These are phyloP conservation scores for Gossypium laxum DNA, from an alignment of 441 rosid genomes.

Conservation along the genomic window DNA sequence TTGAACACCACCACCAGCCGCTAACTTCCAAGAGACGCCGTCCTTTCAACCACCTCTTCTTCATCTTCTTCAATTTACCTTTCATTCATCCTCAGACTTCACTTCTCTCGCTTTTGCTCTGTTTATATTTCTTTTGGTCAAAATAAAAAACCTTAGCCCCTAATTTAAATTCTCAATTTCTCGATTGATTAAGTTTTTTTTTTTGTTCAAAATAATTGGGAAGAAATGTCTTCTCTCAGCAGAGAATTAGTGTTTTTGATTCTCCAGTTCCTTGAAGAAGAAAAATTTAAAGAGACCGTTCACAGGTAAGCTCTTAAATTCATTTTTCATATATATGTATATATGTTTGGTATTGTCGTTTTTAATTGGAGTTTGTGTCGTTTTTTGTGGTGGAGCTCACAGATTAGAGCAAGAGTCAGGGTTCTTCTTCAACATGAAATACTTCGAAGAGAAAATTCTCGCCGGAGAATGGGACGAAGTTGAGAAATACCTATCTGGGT, in stretches of 20 bases:
- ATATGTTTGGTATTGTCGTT: not conserved
- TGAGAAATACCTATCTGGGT: constrained; percentile 24
- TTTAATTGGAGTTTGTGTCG: constrained; percentile 5
- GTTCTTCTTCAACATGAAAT: constrained; percentile 19
- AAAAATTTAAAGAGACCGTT: constrained; percentile 13
- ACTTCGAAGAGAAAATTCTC: constrained; percentile 18
- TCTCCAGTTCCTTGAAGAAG: constrained; percentile 37
- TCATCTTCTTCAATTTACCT: not conserved
- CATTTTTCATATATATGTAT: not conserved
- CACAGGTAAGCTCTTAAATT: constrained; percentile 25
- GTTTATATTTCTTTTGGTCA: not conserved
- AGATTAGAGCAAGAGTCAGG: constrained; percentile 18
- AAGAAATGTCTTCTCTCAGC: constrained; percentile 34
- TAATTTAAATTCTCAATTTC: not conserved
- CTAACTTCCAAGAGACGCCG: constrained; percentile 10
- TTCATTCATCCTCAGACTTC: not conserved
- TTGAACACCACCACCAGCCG: constrained; percentile 5
- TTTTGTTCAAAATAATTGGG: not conserved
- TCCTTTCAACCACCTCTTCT: not conserved
- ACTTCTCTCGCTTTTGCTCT: not conserved
- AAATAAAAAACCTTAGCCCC: constrained; percentile 11
- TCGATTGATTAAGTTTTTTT: not conserved
- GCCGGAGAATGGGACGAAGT: constrained; percentile 25
- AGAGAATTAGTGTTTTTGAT: constrained; percentile 36
- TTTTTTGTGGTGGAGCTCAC: not conserved